A percentile compares a stretch with the other conserved stretches of the same genome.
Evolutionary conservation across 1,284 basidiomycete genomes (phyloP).

Genomic region (Trichosporon ovoides): DNA sequence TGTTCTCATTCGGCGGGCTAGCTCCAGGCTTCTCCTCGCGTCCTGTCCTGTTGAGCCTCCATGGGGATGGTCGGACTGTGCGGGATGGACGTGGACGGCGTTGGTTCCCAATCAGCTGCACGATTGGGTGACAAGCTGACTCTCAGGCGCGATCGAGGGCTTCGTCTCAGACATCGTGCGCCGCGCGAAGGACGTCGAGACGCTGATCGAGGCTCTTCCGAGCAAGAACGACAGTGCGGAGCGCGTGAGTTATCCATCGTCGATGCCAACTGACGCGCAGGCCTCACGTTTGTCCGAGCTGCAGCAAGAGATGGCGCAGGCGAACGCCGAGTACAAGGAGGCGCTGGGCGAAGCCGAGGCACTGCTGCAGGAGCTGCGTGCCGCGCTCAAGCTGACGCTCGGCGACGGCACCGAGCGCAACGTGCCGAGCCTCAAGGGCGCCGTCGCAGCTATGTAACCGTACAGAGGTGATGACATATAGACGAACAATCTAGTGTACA

Average conservation of each 20-base stretch:
- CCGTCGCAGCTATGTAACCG: background rate
- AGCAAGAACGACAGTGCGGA: slow-evolving; percentile 35
- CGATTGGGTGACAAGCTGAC: background rate
- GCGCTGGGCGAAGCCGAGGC: slow-evolving; percentile 38
- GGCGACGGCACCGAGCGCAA: slow-evolving; percentile 26
- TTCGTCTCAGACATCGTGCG: slow-evolving; percentile 43
- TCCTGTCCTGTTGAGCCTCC: background rate
- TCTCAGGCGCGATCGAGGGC: slow-evolving; percentile 39
- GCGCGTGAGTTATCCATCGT: slow-evolving; percentile 24
- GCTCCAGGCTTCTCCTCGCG: too few relatives aligned
- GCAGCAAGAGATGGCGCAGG: slow-evolving; percentile 39
- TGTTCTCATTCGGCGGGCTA: background rate
- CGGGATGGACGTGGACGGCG: too few relatives aligned
- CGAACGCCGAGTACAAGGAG: slow-evolving; percentile 43
- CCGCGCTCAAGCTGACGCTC: slow-evolving; percentile 32
- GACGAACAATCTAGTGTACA: background rate
- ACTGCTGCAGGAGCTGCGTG: slow-evolving; percentile 36
- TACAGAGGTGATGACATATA: background rate
- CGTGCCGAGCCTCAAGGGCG: slow-evolving; percentile 2
- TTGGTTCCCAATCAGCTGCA: background rate
- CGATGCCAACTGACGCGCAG: slow-evolving; percentile 22
- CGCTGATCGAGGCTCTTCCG: slow-evolving; percentile 40
- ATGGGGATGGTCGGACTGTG: too few relatives aligned
- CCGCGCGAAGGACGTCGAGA: slow-evolving; percentile 44
- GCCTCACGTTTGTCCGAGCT: slow-evolving; percentile 32